Conservation (phyloP, 1,284 basidiomycete genomes). For the Rhizopogon parksii region DNA sequence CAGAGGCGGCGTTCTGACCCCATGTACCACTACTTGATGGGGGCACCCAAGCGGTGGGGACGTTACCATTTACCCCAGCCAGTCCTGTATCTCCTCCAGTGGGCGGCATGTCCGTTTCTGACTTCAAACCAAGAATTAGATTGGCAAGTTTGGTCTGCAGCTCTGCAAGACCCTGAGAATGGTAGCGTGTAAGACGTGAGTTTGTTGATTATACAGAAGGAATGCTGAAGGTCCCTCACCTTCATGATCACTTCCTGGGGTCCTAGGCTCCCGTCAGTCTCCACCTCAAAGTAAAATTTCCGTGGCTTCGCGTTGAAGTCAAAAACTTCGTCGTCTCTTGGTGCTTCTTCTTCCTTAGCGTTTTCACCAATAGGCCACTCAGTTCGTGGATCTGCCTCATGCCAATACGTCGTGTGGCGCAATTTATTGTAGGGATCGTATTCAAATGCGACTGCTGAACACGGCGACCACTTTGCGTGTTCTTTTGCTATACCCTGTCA, state of each 20-base stretch:
- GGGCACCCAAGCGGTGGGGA: conserved; percentile 14
- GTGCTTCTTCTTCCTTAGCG: conserved; percentile 75
- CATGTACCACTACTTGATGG: conserved; percentile 15
- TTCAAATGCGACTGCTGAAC: conserved; percentile 92
- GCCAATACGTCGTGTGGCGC: conserved; percentile 95
- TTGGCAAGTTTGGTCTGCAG: conserved; percentile 79
- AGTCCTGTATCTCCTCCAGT: conserved; percentile 25
- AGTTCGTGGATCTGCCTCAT: conserved; percentile 67
- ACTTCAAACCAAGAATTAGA: conserved; percentile 68
- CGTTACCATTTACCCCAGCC: conserved; percentile 27
- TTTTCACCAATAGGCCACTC: conserved; percentile 86
- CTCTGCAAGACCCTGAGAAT: conserved; percentile 65
- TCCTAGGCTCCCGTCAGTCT: conserved; percentile 83
- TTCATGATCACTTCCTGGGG: conserved; percentile 87
- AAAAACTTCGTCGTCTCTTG: conserved; percentile 74
- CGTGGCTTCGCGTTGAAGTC: conserved; percentile 83
- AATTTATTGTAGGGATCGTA: conserved; percentile 98
- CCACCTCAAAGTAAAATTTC: conserved; percentile 88
- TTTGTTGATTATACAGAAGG: not conserved
- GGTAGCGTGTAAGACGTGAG: not conserved
- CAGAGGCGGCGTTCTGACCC: conserved; percentile 19
- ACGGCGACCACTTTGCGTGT: conserved; percentile 98
- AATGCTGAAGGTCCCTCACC: conserved; percentile 33
- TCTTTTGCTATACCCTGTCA: conserved; percentile 92
- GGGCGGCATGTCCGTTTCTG: conserved; percentile 44